Percentiles rank a stretch among this genome's conserved stretches.
These are phyloP conservation scores for Candida berthetii DNA, from an alignment of 805 yeast genomes.

Conservation along the genomic window DNA sequence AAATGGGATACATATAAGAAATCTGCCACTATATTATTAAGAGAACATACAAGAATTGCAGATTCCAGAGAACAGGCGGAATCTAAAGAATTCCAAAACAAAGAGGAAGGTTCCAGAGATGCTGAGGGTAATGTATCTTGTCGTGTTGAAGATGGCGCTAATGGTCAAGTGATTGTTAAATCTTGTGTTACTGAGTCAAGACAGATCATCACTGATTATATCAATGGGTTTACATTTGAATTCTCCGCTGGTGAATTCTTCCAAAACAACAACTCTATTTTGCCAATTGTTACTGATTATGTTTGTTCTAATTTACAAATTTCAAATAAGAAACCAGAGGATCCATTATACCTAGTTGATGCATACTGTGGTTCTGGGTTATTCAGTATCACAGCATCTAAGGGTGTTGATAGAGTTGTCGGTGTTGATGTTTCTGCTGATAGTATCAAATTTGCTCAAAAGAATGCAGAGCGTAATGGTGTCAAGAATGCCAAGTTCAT, in stretches of 20 bases:
- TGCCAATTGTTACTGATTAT: slow-evolving; percentile 76
- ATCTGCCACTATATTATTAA: slow-evolving; percentile 81
- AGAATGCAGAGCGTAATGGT: slow-evolving; percentile 72
- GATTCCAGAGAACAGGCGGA: slow-evolving; percentile 11
- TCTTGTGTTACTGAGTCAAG: slow-evolving; percentile 77
- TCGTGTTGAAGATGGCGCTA: slow-evolving; percentile 24
- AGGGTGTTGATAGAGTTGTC: slow-evolving; percentile 73
- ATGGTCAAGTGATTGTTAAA: slow-evolving; percentile 35
- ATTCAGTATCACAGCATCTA: slow-evolving; percentile 81
- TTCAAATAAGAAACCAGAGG: slow-evolving; percentile 29
- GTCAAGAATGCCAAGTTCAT: slow-evolving; percentile 77
- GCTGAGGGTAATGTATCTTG: slow-evolving; percentile 29
- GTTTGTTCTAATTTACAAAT: slow-evolving; percentile 66
- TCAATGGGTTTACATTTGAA: slow-evolving; percentile 71
- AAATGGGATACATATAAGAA: slow-evolving; percentile 46
- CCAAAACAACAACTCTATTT: slow-evolving; percentile 89
- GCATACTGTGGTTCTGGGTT: slow-evolving; percentile 97
- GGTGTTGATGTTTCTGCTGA: slow-evolving; percentile 95
- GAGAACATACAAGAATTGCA: slow-evolving; percentile 61
- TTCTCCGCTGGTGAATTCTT: slow-evolving; percentile 95
- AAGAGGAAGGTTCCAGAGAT: slow-evolving; percentile 40
- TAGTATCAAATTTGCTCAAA: slow-evolving; percentile 80
- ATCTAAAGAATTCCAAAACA: slow-evolving; percentile 25
- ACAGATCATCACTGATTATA: slow-evolving; percentile 72
- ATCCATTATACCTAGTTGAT: slow-evolving; percentile 72